These are phyloP conservation scores for Citrullus amarus DNA, from an alignment of 306 rosid genomes.

Conservation along the genomic window DNA sequence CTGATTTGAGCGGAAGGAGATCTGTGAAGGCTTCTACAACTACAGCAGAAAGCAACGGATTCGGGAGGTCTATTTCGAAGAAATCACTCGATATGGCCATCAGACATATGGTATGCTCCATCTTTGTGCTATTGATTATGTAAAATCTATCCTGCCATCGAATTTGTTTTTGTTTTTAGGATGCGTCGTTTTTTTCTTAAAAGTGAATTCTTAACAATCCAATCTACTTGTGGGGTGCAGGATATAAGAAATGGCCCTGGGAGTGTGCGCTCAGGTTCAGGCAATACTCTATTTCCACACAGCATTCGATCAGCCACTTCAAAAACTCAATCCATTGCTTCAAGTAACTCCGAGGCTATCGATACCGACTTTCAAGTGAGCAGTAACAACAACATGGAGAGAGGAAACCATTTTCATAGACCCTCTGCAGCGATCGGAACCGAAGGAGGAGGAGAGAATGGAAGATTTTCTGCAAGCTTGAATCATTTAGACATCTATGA, in stretches of 20 bases:
- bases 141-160: no score
- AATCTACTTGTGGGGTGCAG: conserved; percentile 27
- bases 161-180: background rate
- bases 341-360: conserved; percentile 29
- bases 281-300: conserved; percentile 82
- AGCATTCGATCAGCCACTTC: conserved; percentile 54
- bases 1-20: conserved; percentile 52
- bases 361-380: conserved; percentile 27
- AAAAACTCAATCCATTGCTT: conserved; percentile 40
- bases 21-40: conserved; percentile 56
- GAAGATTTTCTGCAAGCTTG: conserved; percentile 42
- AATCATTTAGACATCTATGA: conserved; percentile 70
- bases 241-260: conserved; percentile 78
- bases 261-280: conserved; percentile 56
- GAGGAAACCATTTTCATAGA: conserved; percentile 23
- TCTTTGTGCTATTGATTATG: background rate
- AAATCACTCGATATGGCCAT: conserved; percentile 96
- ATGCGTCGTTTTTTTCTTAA: background rate
- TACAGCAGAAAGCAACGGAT: conserved; percentile 62
- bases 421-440: conserved; percentile 26
- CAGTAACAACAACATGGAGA: conserved; percentile 27
- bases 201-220: background rate
- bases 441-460: conserved; percentile 27
- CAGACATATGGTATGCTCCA: conserved; percentile 71
- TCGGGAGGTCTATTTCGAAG: conserved; percentile 89